Percentiles rank a stretch among this genome's conserved stretches.
These are phyloP conservation scores for Rutstroemia sydowiana DNA, from an alignment of 2,329 filamentous ascomycete species.

Conservation along the genomic window DNA sequence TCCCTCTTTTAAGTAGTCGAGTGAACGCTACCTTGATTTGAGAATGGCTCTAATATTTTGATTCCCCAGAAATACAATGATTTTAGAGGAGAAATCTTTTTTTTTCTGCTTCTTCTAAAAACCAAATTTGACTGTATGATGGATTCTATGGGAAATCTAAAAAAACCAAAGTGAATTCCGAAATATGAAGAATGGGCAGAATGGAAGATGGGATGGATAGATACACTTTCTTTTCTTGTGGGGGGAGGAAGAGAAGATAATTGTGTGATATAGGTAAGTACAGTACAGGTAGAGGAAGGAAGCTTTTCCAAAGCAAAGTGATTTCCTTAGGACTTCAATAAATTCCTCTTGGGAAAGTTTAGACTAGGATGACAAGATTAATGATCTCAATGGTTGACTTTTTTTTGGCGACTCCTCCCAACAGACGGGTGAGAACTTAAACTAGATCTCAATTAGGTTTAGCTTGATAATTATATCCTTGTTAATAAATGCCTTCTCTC, in stretches of 20 bases:
- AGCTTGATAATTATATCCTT: background rate
- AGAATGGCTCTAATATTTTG: constrained; percentile 5
- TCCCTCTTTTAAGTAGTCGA: background rate
- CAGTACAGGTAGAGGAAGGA: background rate
- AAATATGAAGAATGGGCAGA: background rate
- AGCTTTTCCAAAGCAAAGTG: background rate
- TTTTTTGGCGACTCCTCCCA: constrained; percentile 5
- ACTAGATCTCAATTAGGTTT: constrained; percentile 2
- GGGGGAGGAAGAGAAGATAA: constrained; percentile 1
- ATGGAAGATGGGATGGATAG: background rate
- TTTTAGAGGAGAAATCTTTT: constrained; percentile 1
- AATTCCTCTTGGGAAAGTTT: too few species aligned
- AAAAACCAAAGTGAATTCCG: constrained; percentile 3
- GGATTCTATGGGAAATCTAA: background rate
- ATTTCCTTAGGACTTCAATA: background rate
- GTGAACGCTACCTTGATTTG: background rate
- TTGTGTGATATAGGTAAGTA: background rate
- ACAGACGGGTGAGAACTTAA: constrained; percentile 4
- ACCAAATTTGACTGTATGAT: background rate
- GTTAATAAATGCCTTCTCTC: background rate
- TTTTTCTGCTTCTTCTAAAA: background rate
- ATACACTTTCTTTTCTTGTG: background rate
- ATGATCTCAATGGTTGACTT: constrained; percentile 6
- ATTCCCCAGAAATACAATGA: background rate
- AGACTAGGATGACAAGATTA: constrained; percentile 6